Base-by-base conservation (phyloP, 1,139 yeast species). In the Candida sanyaensis region DNA sequence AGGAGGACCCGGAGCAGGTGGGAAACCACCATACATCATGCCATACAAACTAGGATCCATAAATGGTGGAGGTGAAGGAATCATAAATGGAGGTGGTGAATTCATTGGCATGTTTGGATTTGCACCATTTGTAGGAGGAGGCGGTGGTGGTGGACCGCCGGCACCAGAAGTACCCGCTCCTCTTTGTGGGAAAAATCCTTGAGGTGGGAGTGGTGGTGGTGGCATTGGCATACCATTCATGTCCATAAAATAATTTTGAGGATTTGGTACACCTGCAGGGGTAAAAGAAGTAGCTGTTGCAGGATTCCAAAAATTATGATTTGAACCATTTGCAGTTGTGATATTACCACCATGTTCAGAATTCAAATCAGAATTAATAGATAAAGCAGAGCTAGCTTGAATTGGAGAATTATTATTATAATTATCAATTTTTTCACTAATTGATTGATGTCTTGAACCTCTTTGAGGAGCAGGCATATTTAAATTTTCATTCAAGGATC, bases 351-450 rank as follows among this genome's bases (percentile, higher is more conserved):
- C 44, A 33, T 23, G 58, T 34, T 52, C 52, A 13, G 59, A 51
- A 41, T 61, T 60, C 46, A 63, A 56, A 44, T 71, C 77, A 1
- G 73, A 60, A 33, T 61, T 56, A 9, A 67, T 59, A 6, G 75
- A 66, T 49, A 75, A 63, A 1, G 73, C 62, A n/a, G 79, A 76
- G 37, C 65, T 58, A 0, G 73, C 65, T 62, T 80, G 80, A 55
- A 74, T 74, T 26, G 84, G 84, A n/a, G 79, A 74, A 42, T 66
- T 72, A 53, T 63, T 75, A 52, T 79, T 77, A 58, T 82, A 83
- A 50, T 71, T 78, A 59, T 84, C 88, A 50, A 84, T 80, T 58
- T 83, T 83, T 51, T 84, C 88, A 54, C 85, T 79, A 42, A 84
- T 80, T 2, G 86, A 80, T 58, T 79, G 87, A 57, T 80, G 84